Base-by-base conservation (phyloP, 2,329 filamentous ascomycete genomes). In the Metarhizium brunneum region DNA sequence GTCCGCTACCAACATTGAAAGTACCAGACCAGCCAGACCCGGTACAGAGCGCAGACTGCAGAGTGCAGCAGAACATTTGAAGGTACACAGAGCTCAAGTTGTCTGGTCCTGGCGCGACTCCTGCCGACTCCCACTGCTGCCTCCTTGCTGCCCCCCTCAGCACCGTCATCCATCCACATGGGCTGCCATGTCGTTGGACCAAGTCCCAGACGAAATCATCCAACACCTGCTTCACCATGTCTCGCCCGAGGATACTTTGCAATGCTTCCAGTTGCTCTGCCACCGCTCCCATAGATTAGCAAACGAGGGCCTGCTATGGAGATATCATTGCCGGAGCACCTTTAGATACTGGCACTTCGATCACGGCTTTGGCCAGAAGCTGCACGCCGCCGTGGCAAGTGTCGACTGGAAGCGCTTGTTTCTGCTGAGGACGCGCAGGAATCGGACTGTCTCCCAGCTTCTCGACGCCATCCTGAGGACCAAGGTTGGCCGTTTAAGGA, bases 181-280 rank as follows among this genome's bases (percentile, higher is more conserved):
- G 58, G 52, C 58, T 59, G 64, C 54, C 60, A 69, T 71, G 67
- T 69, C 70, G 42, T 64, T 82, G 55, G 67, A 73, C 43, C 62
- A 67, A 54, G 76, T 94, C 40, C 92, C 92, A 45, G 88, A 92
- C 70, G 94, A 99, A 74, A 82, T 97, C 59, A 78, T 97, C 63
- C 84, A 90, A 66, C 80, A 85, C 54, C 87, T 97, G 61, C 78
- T 96, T 61, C 77, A 79, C 59, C 84, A 84, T 65, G 68, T 72
- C 66, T 82, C 71, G 65, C 86, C 79, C 61, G 75, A 76, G 56
- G 78, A 85, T 58, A 77, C 76, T 51, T 68, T 84, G 43, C 54
- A 61, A 14, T 69, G 64, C 55, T 63, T 85, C 42, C 76, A 81
- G 59, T 68, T 70, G 30, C 76, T 87, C 11, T 89, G 82, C 25